Percentiles rank a stretch among this genome's conserved stretches.
Evolutionary conservation across 306 rosid species (phyloP).

Genomic region (Echinosophora koreensis): DNA sequence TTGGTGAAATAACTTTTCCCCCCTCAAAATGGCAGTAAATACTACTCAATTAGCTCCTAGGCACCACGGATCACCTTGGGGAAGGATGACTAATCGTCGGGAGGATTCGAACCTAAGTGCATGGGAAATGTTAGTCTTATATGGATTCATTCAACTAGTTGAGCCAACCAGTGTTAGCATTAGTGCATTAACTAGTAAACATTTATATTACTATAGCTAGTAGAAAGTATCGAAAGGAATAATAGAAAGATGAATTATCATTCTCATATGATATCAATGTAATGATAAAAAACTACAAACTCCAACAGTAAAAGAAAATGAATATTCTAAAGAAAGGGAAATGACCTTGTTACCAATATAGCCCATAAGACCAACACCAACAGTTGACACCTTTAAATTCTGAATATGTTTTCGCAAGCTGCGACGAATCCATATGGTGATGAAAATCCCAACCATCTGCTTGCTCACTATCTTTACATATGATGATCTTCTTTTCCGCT

Average conservation of each 20-base stretch:
- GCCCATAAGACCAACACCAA: slow-evolving; percentile 99
- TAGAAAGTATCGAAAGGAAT: no score
- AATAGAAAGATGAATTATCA: slow-evolving; percentile 15
- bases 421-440: slow-evolving; percentile 90
- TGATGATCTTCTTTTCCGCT: slow-evolving; percentile 73
- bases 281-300: not conserved
- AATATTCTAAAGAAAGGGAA: slow-evolving; percentile 36
- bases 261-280: not conserved
- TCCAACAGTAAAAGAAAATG: not conserved
- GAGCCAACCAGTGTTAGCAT: no score
- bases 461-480: slow-evolving; percentile 90
- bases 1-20: no score
- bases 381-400: slow-evolving; percentile 86
- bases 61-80: no score
- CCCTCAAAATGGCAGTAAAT: no score
- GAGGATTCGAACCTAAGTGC: no score
- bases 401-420: slow-evolving; percentile 89
- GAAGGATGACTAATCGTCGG: no score
- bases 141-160: no score
- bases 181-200: no score
- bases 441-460: slow-evolving; percentile 96
- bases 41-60: no score
- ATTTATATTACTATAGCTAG: no score
- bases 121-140: no score
- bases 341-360: slow-evolving; percentile 96